Evolutionary conservation across 306 rosid genomes (phyloP).

Genomic region (Gastrolobium bilobum): DNA sequence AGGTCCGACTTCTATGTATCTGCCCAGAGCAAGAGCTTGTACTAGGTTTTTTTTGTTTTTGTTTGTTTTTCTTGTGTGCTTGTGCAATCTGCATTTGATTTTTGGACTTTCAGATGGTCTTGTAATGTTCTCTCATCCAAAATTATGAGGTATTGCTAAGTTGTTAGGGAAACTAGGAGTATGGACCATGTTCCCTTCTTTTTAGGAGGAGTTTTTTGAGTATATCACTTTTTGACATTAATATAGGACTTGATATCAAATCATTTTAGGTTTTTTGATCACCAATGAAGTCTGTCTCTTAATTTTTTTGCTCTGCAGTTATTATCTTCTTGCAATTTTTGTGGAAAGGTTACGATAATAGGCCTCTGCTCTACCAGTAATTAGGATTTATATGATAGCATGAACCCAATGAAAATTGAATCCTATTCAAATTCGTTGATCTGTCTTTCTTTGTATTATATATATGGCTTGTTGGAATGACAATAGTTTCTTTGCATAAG

Average conservation of each 20-base stretch:
- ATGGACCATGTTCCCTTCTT: neutral
- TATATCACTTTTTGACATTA: neutral
- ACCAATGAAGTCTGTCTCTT: neutral
- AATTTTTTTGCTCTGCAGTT: neutral
- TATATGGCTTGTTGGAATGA: neutral
- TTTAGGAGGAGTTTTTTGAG: neutral
- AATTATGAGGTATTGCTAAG: neutral
- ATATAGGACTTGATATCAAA: neutral
- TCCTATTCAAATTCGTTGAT: neutral
- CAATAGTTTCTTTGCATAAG: slow-evolving; percentile 10
- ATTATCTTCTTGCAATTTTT: neutral
- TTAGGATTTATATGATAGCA: neutral
- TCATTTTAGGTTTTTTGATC: neutral
- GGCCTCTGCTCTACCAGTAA: neutral
- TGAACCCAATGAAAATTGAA: slow-evolving; percentile 7
- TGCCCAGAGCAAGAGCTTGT: too few species aligned
- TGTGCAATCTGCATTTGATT: too few species aligned
- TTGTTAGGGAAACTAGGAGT: neutral
- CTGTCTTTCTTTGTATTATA: neutral
- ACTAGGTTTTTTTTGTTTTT: too few species aligned
- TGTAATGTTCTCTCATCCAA: too few species aligned
- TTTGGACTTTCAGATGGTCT: too few species aligned
- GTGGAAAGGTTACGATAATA: neutral
- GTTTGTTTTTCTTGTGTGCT: too few species aligned
- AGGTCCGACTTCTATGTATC: too few species aligned